Percentiles rank a stretch among this genome's conserved stretches.
These are phyloP conservation scores for Aspergillus luchuensis DNA, from an alignment of 2,329 filamentous ascomycete genomes.

Conservation along the genomic window DNA sequence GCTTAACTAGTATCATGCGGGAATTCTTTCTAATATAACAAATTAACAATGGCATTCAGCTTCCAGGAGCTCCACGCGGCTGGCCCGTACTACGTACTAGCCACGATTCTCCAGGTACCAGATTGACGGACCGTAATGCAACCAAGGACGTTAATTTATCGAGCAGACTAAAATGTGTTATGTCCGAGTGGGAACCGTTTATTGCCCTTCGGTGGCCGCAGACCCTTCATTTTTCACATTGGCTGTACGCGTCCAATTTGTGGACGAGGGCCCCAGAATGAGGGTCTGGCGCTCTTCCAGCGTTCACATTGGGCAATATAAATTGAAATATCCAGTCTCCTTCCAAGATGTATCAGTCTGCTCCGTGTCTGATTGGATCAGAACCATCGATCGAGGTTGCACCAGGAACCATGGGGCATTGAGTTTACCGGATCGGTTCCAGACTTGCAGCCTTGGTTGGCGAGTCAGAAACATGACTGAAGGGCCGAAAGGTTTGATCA, in stretches of 20 bases:
- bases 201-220: not conserved
- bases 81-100: not conserved
- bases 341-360: not conserved
- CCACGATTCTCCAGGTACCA: slow-evolving; percentile 3
- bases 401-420: slow-evolving; percentile 11
- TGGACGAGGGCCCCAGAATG: not conserved
- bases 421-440: slow-evolving; percentile 1
- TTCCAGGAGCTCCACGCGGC: not conserved
- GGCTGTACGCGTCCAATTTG: not conserved
- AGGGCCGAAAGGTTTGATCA: not conserved
- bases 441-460: slow-evolving; percentile 5
- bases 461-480: not conserved
- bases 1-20: not conserved
- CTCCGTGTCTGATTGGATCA: slow-evolving; percentile 4
- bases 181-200: slow-evolving; percentile 1
- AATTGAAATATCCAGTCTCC: not conserved
- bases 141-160: not conserved
- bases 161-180: not conserved
- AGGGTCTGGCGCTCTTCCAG: not conserved
- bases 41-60: not conserved
- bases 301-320: not conserved
- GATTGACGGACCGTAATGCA: slow-evolving; percentile 1
- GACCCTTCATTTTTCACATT: not conserved
- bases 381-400: not conserved
- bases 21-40: slow-evolving; percentile 5